Base-by-base conservation (phyloP, 805 yeast genomes). In the Nakazawaea ambrosiae region DNA sequence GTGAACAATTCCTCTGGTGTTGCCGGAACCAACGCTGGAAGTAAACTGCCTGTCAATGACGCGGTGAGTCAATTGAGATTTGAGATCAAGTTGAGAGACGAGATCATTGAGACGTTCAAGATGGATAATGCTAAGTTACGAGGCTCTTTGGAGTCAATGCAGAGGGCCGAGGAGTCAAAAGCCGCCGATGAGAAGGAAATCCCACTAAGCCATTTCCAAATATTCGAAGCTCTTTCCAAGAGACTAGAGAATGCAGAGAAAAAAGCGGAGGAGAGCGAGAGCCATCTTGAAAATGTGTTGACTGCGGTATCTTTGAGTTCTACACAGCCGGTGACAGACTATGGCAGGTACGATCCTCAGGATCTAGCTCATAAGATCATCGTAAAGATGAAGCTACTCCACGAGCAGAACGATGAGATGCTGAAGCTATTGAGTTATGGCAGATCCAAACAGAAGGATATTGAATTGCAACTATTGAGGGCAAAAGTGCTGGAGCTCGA, bases 281-380 rank as follows among this genome's bases (percentile, higher is more conserved):
- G 61, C 12, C 65, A 81, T 46, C 59, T 85, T 33, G 94, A 85
- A 49, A 67, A 82, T 19, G 47, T 83, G 9, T 47, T 74, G 18
- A 71, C 82, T 1, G 78, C 81, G 0, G 54, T 74, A 19, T 63
- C 77, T 2, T 47, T 73, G 36, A 70, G 69, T 42, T 79, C 81
- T 4, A 53, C 60, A 9, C 70, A 68, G 36, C 44, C 60, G 2
- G 54, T 63, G 17, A 73, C 77, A 2, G 63, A 65, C 24, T 58
- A 65, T 40, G 88, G 87, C 2, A 64, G 80, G 40, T 81, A 74
- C 53, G 94, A 85, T 49, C 81, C 75, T 35, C 78, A 82, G 49
- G 88, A 83, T 39, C 59, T 83, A 33, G 77, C 89, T 11, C 92
- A 85, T 51, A 78, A 79, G 48, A 73, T 84, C 41, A 64, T 85